Base-by-base conservation (phyloP, 768 basidiomycete genomes). In the Xerocomus brunneocitrinus region DNA sequence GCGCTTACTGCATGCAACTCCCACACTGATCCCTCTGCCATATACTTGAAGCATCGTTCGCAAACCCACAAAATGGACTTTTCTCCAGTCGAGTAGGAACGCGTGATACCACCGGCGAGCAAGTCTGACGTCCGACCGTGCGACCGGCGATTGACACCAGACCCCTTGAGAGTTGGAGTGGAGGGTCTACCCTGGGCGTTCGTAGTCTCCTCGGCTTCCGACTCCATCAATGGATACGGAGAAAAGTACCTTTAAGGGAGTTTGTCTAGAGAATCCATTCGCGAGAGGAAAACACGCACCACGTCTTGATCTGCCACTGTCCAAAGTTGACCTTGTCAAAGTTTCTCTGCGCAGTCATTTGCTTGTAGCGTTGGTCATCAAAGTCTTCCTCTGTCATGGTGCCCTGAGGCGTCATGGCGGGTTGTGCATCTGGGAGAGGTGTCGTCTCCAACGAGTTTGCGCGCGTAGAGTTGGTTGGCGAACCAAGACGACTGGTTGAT, bases 21-120 rank as follows among this genome's bases (percentile, higher is more conserved):
- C 83, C 88, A 95, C 22, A 76, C 73, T 2, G 73, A 69, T 14
- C 82, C 80, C 43, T 91, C 86, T 2, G 83, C 75, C 86, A 94
- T 91, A 66, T 99, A 99, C 73, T 97, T 98, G 84, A 98, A 97
- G 73, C 95, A 99, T 56, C 83, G 80, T 60, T 94, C 88, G 66
- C 93, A 95, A 5, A 95, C 91, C 81, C 85, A 94, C 19, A 95
- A 69, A 31, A 74, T 70, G 16, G 81, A 71, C 46, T 76, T 76
- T 57, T 83, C 83, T 4, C 73, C 77, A 14, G 64, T 53, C 16
- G 64, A 67, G 44, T 75, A 71, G 16, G 74, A 72, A 22, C 82
- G 74, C 31, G 75, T 73, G 49, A 87, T 66, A 6, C 84, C 82
- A 31, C 87, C 84, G 0, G 82, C 82, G 16, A 89, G 70, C 25